Percentiles rank a stretch among this genome's conserved stretches.
These are phyloP conservation scores for Cryptosporidium parvum DNA, from an alignment of 169 alveolate genomes.

Conservation along the genomic window DNA sequence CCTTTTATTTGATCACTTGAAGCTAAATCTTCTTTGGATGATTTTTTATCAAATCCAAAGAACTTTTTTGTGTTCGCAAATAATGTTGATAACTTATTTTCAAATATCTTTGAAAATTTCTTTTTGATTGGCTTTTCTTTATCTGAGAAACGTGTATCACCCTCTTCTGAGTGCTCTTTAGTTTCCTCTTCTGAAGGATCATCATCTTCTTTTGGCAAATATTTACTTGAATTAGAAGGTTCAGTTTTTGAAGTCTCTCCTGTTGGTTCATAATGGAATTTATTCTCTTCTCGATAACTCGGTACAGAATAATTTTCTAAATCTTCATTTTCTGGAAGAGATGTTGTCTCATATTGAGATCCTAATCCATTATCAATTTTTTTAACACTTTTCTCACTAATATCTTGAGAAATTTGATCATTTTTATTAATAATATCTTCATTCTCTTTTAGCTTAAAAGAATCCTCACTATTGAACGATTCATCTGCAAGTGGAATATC, in stretches of 20 bases:
- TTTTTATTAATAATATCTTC: no score
- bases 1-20: neutral
- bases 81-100: conserved; percentile 29
- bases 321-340: neutral
- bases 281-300: neutral
- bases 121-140: conserved; percentile 22
- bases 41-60: conserved; percentile 24
- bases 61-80: conserved; percentile 16
- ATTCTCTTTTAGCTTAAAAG: neutral
- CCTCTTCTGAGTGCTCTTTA: neutral
- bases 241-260: neutral
- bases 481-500: conserved; percentile 6
- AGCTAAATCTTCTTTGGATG: neutral
- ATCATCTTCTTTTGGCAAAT: neutral
- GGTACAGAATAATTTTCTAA: neutral
- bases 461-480: neutral
- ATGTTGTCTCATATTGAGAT: neutral
- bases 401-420: neutral
- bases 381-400: neutral
- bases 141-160: neutral
- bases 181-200: neutral
- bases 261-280: neutral
- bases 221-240: neutral
- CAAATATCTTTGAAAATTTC: conserved; percentile 24
- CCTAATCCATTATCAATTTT: no score